Evolutionary conservation across 768 basidiomycete genomes (phyloP).

Genomic region (Rhizopogon salebrosus): DNA sequence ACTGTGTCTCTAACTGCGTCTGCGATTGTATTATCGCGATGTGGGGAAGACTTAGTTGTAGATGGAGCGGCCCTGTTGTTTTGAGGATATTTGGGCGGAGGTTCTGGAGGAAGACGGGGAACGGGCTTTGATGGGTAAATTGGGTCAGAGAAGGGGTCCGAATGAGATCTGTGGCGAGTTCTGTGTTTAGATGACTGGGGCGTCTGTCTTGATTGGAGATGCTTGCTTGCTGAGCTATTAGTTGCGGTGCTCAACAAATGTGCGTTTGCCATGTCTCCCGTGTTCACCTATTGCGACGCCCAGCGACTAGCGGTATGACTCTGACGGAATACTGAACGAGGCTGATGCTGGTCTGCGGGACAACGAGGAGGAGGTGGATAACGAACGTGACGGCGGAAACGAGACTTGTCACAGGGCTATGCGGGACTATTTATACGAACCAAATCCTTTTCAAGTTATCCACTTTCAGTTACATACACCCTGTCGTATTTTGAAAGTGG

Average conservation of each 20-base stretch:
- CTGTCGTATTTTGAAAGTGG: background rate
- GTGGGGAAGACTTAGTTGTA: slow-evolving; percentile 25
- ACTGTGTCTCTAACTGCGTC: slow-evolving; percentile 72
- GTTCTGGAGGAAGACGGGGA: slow-evolving; percentile 39
- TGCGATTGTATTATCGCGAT: slow-evolving; percentile 37
- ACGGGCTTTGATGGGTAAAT: slow-evolving; percentile 21
- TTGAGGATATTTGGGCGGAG: slow-evolving; percentile 24
- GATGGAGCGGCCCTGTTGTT: slow-evolving; percentile 22
- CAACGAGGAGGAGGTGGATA: slow-evolving; percentile 6
- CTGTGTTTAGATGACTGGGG: slow-evolving; percentile 20
- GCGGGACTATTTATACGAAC: background rate
- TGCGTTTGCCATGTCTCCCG: slow-evolving; percentile 13
- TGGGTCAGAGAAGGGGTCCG: slow-evolving; percentile 51
- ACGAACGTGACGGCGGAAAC: slow-evolving; percentile 2
- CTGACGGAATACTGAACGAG: background rate
- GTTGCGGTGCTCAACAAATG: slow-evolving; percentile 3
- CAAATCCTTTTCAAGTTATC: background rate
- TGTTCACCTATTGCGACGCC: slow-evolving; percentile 22
- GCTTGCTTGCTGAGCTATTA: slow-evolving; percentile 18
- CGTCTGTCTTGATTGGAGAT: slow-evolving; percentile 16
- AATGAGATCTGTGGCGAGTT: slow-evolving; percentile 39
- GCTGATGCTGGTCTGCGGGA: background rate
- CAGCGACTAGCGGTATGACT: background rate
- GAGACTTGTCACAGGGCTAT: slow-evolving; percentile 1
- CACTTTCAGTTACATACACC: background rate